A percentile compares a stretch with the other conserved stretches of the same genome.
Evolutionary conservation across 2,329 filamentous ascomycete genomes (phyloP).

Genomic region (Fusarium circinatum): DNA sequence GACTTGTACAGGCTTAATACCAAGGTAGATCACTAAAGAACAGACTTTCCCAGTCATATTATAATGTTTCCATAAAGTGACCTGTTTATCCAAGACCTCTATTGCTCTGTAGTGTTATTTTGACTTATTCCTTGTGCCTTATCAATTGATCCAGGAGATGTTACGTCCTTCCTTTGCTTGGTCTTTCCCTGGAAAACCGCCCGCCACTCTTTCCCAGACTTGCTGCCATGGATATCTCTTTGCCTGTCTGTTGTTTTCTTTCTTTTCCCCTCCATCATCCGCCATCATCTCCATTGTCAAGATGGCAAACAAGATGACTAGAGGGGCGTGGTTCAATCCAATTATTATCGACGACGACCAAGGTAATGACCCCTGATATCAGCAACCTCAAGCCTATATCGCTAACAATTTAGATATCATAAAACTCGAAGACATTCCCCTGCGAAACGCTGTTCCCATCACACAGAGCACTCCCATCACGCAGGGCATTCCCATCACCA

Average conservation of each 20-base stretch:
- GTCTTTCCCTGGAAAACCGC: too few species aligned
- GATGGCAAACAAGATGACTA: rapidly evolving
- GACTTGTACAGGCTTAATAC: neutral
- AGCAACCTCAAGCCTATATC: neutral
- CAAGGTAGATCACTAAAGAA: neutral
- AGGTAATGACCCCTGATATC: neutral
- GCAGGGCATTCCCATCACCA: too few species aligned
- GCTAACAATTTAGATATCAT: rapidly evolving
- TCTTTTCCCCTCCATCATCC: neutral
- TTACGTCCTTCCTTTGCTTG: too few species aligned
- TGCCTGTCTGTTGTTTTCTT: neutral
- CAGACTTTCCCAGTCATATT: neutral
- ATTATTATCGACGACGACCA: rapidly evolving
- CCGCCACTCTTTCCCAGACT: neutral
- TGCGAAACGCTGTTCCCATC: too few species aligned
- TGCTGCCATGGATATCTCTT: neutral
- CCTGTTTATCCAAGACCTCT: neutral
- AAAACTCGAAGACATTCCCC: neutral
- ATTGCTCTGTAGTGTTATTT: too few species aligned
- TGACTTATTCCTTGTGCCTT: too few species aligned
- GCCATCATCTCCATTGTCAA: neutral
- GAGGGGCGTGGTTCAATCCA: rapidly evolving
- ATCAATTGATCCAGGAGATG: too few species aligned
- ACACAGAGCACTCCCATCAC: too few species aligned
- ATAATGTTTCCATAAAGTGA: neutral